Evolutionary conservation across 2,329 filamentous ascomycete species (phyloP).

Genomic region (Tolypocladium tundrense): DNA sequence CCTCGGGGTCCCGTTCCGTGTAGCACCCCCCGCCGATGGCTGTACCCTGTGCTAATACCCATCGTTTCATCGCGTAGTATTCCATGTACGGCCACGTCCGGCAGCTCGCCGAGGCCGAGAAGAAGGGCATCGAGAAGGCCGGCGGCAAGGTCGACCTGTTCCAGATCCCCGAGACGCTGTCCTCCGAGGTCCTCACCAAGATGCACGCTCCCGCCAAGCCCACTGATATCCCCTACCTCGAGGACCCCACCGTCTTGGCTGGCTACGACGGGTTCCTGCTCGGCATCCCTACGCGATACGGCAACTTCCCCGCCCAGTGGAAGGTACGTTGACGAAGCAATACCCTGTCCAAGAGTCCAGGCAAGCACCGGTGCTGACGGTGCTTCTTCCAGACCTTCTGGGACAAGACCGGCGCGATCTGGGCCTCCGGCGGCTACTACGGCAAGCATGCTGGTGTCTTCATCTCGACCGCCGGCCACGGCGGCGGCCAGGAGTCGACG

Average conservation of each 20-base stretch:
- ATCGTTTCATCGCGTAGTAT: conserved; percentile 46
- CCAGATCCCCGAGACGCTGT: conserved; percentile 84
- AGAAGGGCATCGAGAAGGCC: conserved; percentile 78
- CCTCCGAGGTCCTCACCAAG: conserved; percentile 72
- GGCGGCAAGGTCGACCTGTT: conserved; percentile 74
- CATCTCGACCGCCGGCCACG: conserved; percentile 71
- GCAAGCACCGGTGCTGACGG: conserved; percentile 1
- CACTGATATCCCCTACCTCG: conserved; percentile 52
- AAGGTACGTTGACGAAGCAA: conserved; percentile 37
- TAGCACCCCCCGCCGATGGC: background rate
- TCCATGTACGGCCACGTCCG: conserved; percentile 90
- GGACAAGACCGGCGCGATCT: conserved; percentile 82
- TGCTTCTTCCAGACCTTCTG: conserved; percentile 49
- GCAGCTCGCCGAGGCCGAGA: conserved; percentile 78
- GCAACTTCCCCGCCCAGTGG: conserved; percentile 96
- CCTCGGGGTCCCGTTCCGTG: background rate
- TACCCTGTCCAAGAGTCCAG: background rate
- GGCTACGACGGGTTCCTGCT: conserved; percentile 82
- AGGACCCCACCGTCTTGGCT: conserved; percentile 49
- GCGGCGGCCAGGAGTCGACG: conserved; percentile 91
- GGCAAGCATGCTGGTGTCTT: conserved; percentile 92
- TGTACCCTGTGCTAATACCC: background rate
- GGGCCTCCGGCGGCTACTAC: conserved; percentile 64
- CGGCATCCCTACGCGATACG: conserved; percentile 91
- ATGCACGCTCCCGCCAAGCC: conserved; percentile 82